Percentiles rank a stretch among this genome's conserved stretches.
These are phyloP conservation scores for Magnolia sinica DNA, from an alignment of 164 flowering plant genomes.

Conservation along the genomic window DNA sequence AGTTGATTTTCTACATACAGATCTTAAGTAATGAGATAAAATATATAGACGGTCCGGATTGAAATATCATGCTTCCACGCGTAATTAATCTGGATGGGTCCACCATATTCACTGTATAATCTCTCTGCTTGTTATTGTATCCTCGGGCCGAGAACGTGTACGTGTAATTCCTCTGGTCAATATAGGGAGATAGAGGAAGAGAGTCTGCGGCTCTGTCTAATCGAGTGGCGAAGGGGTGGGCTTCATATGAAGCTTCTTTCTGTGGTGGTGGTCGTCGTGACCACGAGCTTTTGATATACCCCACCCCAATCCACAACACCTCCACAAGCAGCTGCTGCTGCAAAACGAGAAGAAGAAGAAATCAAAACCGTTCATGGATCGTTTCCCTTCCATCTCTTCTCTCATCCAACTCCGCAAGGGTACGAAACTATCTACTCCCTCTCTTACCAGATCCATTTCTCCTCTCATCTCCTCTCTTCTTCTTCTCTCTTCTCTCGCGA, in stretches of 20 bases:
- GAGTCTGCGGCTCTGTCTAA: constrained; percentile 12
- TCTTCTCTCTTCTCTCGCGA: not conserved
- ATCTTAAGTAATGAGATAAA: too few relatives aligned
- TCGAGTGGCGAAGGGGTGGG: constrained; percentile 29
- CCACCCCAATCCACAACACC: not conserved
- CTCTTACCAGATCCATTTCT: constrained; percentile 6
- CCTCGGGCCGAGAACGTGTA: not conserved
- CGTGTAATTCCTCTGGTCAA: not conserved
- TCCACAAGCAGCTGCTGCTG: not conserved
- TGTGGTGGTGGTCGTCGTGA: constrained; percentile 21
- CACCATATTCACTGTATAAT: too few relatives aligned
- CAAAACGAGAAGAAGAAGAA: not conserved
- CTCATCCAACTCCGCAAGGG: constrained; percentile 27
- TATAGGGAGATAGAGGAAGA: constrained; percentile 3
- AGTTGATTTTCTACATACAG: too few relatives aligned
- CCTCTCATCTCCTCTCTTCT: not conserved
- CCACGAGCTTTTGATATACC: constrained; percentile 14
- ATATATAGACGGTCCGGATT: too few relatives aligned
- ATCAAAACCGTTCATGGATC: constrained; percentile 17
- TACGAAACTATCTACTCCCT: not conserved
- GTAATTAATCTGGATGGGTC: too few relatives aligned
- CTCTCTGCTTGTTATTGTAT: too few relatives aligned
- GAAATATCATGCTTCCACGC: too few relatives aligned
- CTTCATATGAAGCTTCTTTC: constrained; percentile 14
- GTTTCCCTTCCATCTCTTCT: constrained; percentile 17